Base-by-base conservation (phyloP, 306 rosid species). In the Glycyrrhiza uralensis region DNA sequence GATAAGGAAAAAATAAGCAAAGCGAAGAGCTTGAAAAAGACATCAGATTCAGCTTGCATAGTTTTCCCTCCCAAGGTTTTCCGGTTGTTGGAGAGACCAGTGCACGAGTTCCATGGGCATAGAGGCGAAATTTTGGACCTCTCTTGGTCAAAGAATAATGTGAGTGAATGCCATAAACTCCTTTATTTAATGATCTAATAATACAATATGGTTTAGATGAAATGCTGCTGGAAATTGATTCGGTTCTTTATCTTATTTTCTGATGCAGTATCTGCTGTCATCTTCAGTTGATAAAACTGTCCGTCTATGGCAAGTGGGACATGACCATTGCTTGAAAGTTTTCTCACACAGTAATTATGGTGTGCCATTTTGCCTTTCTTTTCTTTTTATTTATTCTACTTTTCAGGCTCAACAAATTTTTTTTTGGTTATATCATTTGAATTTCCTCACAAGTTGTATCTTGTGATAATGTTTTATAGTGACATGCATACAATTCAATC, bases 291-390 rank as follows among this genome's bases (percentile, higher is more conserved):
- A 95, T 85, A 85, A 92, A 84, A 88, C 97, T n/a, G 99, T 95
- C 44, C 96, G 97, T 13, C 81, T 95, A 13, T 95, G 99, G 99
- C 85, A 55, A 71, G 89, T 95, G 79, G 89, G 93, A 68, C 72
- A 67, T 41, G 83, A 85, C 36, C 39, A 63, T 67, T 92, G 99
- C 85, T 82, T 95, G 84, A 86, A 82, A 72, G 89, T 89, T 61
- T 95, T 95, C 82, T 80, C 92, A n/a, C 99, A 95, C 81, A 87
- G 89, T 69, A 90, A 95, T 79, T 95, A 95, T 60, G 99, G 99
- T 95, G 69, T 0, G 89, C 69, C 62, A 52, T 24, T 39, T 35
- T 29, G 4, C 52, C 49, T 52, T 57, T 47, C 41, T 68, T 47
- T 62, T 39, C 51, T 7, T 62, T 6, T 38, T 38, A 17, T 38